phyloP scores from a whole-genome alignment of 805 yeast genomes.

The Metschnikowia rubicola region DNA sequence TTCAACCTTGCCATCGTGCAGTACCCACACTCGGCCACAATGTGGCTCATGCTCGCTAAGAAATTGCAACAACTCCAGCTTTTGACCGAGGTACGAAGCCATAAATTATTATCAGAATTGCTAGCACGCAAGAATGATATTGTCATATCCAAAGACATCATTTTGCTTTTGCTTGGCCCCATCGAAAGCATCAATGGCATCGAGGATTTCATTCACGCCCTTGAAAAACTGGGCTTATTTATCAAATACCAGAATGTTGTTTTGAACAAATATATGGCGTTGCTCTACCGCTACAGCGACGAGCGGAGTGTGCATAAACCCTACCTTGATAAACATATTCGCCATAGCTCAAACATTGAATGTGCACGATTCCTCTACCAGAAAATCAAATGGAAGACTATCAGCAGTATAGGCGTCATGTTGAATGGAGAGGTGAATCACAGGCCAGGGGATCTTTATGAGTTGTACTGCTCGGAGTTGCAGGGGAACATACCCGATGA shows the following conservation, averaged over 20 bases:
- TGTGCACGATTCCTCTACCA: slow-evolving; percentile 30
- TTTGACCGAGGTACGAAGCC: slow-evolving; percentile 27
- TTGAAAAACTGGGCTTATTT: slow-evolving; percentile 13
- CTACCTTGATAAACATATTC: slow-evolving; percentile 8
- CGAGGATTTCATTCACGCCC: slow-evolving; percentile 18
- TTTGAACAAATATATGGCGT: slow-evolving; percentile 28
- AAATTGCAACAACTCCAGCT: slow-evolving; percentile 32
- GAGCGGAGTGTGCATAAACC: slow-evolving; percentile 16
- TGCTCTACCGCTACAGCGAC: slow-evolving; percentile 13
- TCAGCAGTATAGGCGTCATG: slow-evolving; percentile 31
- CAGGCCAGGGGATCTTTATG: slow-evolving; percentile 27
- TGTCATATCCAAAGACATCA: slow-evolving; percentile 32
- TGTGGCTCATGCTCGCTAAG: slow-evolving; percentile 36
- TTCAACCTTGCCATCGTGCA: slow-evolving; percentile 29
- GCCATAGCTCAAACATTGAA: slow-evolving; percentile 10
- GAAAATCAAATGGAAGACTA: slow-evolving; percentile 23
- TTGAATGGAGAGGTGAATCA: slow-evolving; percentile 33
- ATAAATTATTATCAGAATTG: slow-evolving; percentile 25
- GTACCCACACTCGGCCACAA: slow-evolving; percentile 23
- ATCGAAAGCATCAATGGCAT: slow-evolving; percentile 23
- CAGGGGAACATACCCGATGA: slow-evolving; percentile 24
- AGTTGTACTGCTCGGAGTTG: slow-evolving; percentile 28
- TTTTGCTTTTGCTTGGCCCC: slow-evolving; percentile 30
- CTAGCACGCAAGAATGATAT: slow-evolving; percentile 19
- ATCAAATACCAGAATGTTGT: slow-evolving; percentile 18